phyloP scores from a whole-genome alignment of 1,139 yeast genomes.

The Geotrichum cucujoidarum region DNA sequence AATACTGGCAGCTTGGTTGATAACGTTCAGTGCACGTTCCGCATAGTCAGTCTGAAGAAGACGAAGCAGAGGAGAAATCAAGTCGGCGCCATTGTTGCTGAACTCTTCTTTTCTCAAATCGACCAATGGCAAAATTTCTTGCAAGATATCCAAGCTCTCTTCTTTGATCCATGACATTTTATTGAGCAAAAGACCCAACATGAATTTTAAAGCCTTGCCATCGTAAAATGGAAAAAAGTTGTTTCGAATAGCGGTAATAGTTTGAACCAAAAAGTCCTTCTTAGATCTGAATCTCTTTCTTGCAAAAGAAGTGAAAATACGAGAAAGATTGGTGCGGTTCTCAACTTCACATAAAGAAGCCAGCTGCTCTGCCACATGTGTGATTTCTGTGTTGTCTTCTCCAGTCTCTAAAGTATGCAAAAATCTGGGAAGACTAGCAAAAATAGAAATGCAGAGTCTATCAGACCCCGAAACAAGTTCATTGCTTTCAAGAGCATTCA shows the following conservation, averaged over 20 bases:
- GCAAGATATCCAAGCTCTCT: conserved; percentile 73
- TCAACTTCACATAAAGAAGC: conserved; percentile 56
- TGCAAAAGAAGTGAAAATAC: conserved; percentile 71
- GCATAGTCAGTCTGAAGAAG: conserved; percentile 82
- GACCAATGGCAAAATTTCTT: conserved; percentile 67
- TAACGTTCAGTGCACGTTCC: conserved; percentile 78
- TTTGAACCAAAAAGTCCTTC: conserved; percentile 79
- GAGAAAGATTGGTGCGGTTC: conserved; percentile 56
- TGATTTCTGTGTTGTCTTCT: conserved; percentile 39
- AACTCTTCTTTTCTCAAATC: conserved; percentile 77
- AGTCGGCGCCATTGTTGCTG: conserved; percentile 88
- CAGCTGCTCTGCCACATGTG: conserved; percentile 36
- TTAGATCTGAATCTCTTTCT: conserved; percentile 80
- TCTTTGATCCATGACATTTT: conserved; percentile 69
- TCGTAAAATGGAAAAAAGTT: conserved; percentile 72
- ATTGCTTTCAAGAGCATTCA: conserved; percentile 62
- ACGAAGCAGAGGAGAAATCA: conserved; percentile 82
- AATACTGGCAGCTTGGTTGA: conserved; percentile 80
- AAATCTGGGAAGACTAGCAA: conserved; percentile 79
- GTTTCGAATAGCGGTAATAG: conserved; percentile 60
- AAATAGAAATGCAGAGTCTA: conserved; percentile 63
- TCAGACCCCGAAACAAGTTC: conserved; percentile 71
- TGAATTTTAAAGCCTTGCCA: conserved; percentile 66
- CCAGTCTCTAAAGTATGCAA: conserved; percentile 68
- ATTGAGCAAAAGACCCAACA: conserved; percentile 75